phyloP scores from a whole-genome alignment of 805 yeast genomes.

The Kluyveromyces aestuarii region DNA sequence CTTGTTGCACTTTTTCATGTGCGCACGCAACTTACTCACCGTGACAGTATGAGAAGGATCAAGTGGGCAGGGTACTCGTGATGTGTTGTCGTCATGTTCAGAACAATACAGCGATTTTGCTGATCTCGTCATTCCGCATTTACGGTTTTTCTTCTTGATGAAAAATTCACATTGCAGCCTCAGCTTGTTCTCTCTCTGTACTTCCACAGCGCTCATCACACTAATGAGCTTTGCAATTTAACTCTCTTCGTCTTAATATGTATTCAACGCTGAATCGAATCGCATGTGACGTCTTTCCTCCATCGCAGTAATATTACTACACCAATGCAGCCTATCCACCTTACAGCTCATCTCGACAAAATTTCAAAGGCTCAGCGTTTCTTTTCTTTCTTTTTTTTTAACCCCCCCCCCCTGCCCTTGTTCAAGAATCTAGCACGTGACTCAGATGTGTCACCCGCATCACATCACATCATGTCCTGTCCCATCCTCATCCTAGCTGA shows the following conservation, averaged over 20 bases:
- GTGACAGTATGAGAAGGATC: slow-evolving; percentile 71
- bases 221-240: too few relatives aligned
- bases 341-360: background rate
- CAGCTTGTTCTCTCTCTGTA: too few relatives aligned
- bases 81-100: slow-evolving; percentile 42
- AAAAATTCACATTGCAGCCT: slow-evolving; percentile 19
- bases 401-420: background rate
- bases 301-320: too few relatives aligned
- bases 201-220: too few relatives aligned
- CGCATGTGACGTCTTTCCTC: too few relatives aligned
- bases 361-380: background rate
- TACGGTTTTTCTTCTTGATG: slow-evolving; percentile 18
- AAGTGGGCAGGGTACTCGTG: slow-evolving; percentile 62
- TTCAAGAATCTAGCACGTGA: background rate
- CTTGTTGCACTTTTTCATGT: slow-evolving; percentile 54
- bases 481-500: too few relatives aligned
- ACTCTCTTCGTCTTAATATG: too few relatives aligned
- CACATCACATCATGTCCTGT: too few relatives aligned
- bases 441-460: background rate
- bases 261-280: too few relatives aligned
- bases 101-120: slow-evolving; percentile 44
- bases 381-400: background rate
- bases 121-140: slow-evolving; percentile 26
- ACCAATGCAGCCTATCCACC: too few relatives aligned
- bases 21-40: slow-evolving; percentile 46